phyloP scores from a whole-genome alignment of 2,329 filamentous ascomycete species.

The Waltergamsia citrina region DNA sequence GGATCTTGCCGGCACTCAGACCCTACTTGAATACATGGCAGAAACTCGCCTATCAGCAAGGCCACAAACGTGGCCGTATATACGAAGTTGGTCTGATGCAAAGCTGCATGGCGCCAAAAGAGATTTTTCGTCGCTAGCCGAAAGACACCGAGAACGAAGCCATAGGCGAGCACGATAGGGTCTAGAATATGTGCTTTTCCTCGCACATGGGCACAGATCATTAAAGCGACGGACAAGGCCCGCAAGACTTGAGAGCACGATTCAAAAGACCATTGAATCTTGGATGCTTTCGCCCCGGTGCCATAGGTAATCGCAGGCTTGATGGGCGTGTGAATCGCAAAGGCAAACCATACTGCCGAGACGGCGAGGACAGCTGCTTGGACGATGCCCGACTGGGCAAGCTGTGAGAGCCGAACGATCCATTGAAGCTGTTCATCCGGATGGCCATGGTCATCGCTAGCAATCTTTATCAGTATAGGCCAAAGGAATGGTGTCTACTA shows the following conservation, averaged over 20 bases:
- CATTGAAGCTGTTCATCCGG: constrained; percentile 21
- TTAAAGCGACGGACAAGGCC: constrained; percentile 26
- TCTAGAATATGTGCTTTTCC: constrained; percentile 25
- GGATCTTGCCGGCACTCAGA: constrained; percentile 17
- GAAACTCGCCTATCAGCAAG: constrained; percentile 23
- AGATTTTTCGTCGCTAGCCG: constrained; percentile 27
- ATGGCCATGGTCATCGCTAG: too few species aligned
- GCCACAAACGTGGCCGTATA: constrained; percentile 25
- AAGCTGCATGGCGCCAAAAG: constrained; percentile 33
- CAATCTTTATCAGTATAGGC: too few species aligned
- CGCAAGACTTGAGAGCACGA: constrained; percentile 30
- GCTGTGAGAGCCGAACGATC: constrained; percentile 24
- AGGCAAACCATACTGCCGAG: constrained; percentile 24
- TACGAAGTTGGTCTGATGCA: constrained; percentile 40
- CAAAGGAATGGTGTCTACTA: too few species aligned
- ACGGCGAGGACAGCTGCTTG: constrained; percentile 25
- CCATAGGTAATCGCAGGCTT: too few species aligned
- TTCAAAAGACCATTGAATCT: constrained; percentile 31
- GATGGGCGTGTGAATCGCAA: too few species aligned
- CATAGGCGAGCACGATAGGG: constrained; percentile 25
- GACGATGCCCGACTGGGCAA: constrained; percentile 29
- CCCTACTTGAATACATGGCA: constrained; percentile 32
- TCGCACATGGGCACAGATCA: constrained; percentile 22
- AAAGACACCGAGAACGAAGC: constrained; percentile 31
- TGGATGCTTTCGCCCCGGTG: constrained; percentile 25